Evolutionary conservation across 768 basidiomycete species (phyloP), one percentile per base, ranked within the genome.

Genomic region (Rhodotorula toruloides): DNA sequence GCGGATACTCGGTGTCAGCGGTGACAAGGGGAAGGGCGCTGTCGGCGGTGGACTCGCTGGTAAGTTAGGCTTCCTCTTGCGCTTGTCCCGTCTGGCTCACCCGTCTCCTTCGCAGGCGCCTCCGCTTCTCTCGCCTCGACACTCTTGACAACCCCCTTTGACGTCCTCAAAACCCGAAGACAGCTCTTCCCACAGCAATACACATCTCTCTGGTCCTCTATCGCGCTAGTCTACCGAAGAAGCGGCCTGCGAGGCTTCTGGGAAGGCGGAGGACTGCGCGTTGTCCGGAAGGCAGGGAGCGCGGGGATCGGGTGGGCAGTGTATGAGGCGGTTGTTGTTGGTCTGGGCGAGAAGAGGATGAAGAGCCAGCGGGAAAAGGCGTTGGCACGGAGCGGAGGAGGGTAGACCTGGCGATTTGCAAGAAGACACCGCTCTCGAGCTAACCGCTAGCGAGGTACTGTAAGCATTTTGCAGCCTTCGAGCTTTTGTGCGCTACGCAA

Each of bases 61-160:
- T 66, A 22, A 29, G 54, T 31, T 25, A 14, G 4, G 25, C 27
- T 37, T 39, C 21, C 29, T 31, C 22, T 37, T 29, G 17, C 14
- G 3, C 12, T 39, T 27, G 14, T n/a, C 27, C 39, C 27, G 3
- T 17, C 34, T 37, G 13, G 19, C 40, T 25, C 42, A 27, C 0
- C 25, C 1, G 10, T 32, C 21, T 34, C 48, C 19, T 27, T 21
- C 36, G 6, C 55, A 65, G 71, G 71, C 47, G 67, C 71, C 2
- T 50, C 65, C 1, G 71, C 71, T 4, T 72, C 71, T 0, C 65
- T 70, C 43, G 55, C 59, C 36, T 69, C 68, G 16, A 72, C 71
- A 4, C 62, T 72, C 43, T 54, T 72, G 22, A 72, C 71, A 3
- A 72, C 71, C 22, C 71, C 71, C 10, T 72, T 72, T 55, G 71